Evolutionary conservation across 148 eudicot species (phyloP).

Genomic region (Camellia sinensis): DNA sequence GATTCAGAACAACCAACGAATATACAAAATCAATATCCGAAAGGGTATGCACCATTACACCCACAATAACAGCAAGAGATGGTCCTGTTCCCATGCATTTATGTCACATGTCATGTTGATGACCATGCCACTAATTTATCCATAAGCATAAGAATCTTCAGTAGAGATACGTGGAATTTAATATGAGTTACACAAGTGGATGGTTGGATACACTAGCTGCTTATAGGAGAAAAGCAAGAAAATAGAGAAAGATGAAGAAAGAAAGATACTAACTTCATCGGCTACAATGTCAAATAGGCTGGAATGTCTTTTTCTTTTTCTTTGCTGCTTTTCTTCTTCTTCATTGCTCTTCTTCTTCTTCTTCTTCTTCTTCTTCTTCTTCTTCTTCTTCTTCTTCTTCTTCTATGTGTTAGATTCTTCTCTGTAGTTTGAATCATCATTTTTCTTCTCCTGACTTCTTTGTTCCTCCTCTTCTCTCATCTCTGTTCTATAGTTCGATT

Average conservation of each 20-base stretch:
- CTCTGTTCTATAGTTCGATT: too few relatives aligned
- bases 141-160: slow-evolving; percentile 4
- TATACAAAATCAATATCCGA: background rate
- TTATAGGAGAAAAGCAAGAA: background rate
- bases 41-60: background rate
- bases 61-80: background rate
- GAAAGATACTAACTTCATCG: slow-evolving; percentile 50
- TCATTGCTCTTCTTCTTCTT: too few relatives aligned
- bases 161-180: background rate
- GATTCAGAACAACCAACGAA: background rate
- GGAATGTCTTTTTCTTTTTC: slow-evolving; percentile 62
- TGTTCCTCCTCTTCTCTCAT: too few relatives aligned
- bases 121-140: slow-evolving; percentile 1
- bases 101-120: background rate
- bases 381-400: too few relatives aligned
- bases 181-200: background rate
- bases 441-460: too few relatives aligned
- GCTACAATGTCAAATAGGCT: slow-evolving; percentile 79
- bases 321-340: too few relatives aligned
- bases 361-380: too few relatives aligned
- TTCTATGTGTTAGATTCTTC: too few relatives aligned
- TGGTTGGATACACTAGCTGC: slow-evolving; percentile 1
- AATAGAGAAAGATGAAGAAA: background rate
- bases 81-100: background rate
- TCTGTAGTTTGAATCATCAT: too few relatives aligned